Base-by-base conservation (phyloP, 164 flowering plant species). In the Vitis rotundifolia region DNA sequence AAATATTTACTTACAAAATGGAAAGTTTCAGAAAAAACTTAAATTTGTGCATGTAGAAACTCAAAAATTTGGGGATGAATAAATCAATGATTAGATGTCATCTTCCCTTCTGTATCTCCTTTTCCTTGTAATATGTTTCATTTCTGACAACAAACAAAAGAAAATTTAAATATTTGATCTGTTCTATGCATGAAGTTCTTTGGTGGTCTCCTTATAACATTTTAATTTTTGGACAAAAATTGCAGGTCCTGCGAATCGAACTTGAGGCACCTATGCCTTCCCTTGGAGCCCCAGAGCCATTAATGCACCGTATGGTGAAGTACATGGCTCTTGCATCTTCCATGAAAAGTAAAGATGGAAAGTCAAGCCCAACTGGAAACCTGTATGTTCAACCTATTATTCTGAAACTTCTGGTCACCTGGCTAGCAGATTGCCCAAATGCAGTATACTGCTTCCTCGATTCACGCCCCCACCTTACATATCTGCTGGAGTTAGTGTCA, bases 281-380 rank as follows among this genome's bases (percentile, higher is more conserved):
- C 48, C 69, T 92, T 15, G 94, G 90, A 72, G 70, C 85, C 49
- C 77, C 92, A 16, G 97, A 96, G 75, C 98, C 89, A 14, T 83
- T 96, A 19, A 70, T 93, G 91, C 98, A 96, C 76, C 90, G 88
- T 15, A 76, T 91, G 62, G 86, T 91, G 68, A 91, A 83, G 77
- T 96, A 87, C 77, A 76, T 92, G 84, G 92, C 95, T 72, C 80
- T 91, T 78, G 83, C 93, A 61, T 86, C 97, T 68, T 88, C 94
- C 48, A 66, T 81, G 81, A 90, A 76, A 76, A 77, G 69, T 51
- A 89, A 84, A 78, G 86, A 86, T 56, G 84, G 77, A 56, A 82
- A 81, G 58, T 71, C 86, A 59, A 78, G 76, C 64, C 26, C 73
- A 44, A 49, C 68, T 11, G 81, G 76, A 50, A 75, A 74, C 66